Conservation (phyloP, 2,329 filamentous ascomycete genomes). For the Ophiocordyceps sinensis region DNA sequence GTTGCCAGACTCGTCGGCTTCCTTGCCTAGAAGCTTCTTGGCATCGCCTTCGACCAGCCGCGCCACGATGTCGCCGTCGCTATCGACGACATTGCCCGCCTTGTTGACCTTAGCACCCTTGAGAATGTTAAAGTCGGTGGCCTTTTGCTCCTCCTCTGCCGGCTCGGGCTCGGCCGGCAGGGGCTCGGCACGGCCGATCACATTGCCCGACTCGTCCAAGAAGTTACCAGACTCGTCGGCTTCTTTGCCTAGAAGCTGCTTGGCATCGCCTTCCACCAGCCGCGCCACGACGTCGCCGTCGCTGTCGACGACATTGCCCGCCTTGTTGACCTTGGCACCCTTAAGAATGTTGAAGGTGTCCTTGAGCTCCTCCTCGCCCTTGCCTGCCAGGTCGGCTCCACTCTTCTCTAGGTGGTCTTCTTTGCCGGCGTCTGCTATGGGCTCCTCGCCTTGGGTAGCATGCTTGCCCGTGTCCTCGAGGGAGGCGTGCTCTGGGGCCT, state of each 20-base stretch:
- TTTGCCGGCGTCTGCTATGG: background rate
- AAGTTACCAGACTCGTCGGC: constrained; percentile 54
- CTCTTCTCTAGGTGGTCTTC: constrained; percentile 1
- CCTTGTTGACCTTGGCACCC: constrained; percentile 42
- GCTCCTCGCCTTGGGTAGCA: background rate
- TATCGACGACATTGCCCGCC: constrained; percentile 40
- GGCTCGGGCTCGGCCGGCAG: constrained; percentile 36
- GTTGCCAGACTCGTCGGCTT: constrained; percentile 50
- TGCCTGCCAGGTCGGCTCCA: constrained; percentile 4
- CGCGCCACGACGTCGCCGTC: constrained; percentile 44
- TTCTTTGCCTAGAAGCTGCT: constrained; percentile 48
- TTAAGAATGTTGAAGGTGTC: constrained; percentile 30
- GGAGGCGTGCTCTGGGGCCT: too few species aligned
- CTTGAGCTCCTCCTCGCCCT: constrained; percentile 7
- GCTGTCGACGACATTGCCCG: constrained; percentile 41
- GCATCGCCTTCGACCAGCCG: constrained; percentile 49
- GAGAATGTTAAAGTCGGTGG: constrained; percentile 32
- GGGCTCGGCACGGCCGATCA: constrained; percentile 52
- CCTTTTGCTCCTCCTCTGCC: constrained; percentile 5
- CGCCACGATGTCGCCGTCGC: constrained; percentile 41
- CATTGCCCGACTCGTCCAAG: constrained; percentile 55
- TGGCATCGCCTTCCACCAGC: constrained; percentile 48
- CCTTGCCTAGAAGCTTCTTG: constrained; percentile 48
- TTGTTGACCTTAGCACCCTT: constrained; percentile 44
- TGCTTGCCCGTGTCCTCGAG: too few species aligned